Evolutionary conservation across 768 basidiomycete genomes (phyloP).

Genomic region (Tubosaeta sp.): DNA sequence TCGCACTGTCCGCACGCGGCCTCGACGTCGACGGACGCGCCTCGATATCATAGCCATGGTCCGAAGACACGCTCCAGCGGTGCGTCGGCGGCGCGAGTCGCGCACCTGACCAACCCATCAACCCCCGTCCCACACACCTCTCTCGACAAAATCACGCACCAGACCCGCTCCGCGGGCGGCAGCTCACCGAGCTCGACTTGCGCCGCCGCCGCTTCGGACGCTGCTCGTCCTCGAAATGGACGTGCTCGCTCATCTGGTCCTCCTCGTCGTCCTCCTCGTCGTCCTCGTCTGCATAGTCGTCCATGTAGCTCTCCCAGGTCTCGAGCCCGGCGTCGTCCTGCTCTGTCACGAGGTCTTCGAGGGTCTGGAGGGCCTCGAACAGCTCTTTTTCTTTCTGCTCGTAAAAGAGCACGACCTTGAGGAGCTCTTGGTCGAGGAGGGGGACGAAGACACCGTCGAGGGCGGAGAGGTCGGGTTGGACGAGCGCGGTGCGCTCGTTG

Average conservation of each 20-base stretch:
- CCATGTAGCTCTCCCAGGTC: constrained; percentile 48
- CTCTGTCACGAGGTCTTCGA: constrained; percentile 53
- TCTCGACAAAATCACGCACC: constrained; percentile 8
- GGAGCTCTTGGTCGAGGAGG: constrained; percentile 75
- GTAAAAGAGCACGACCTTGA: constrained; percentile 81
- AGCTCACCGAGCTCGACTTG: constrained; percentile 29
- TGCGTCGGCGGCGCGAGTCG: constrained; percentile 6
- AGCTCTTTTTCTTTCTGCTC: constrained; percentile 71
- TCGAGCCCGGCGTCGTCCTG: constrained; percentile 60
- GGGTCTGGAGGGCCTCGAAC: constrained; percentile 49
- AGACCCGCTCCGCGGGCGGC: constrained; percentile 22
- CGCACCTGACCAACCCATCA: constrained; percentile 6
- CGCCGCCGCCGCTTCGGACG: constrained; percentile 33
- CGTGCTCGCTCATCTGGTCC: constrained; percentile 29
- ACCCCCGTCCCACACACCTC: background rate
- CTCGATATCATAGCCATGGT: constrained; percentile 35
- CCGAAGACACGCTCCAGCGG: constrained; percentile 48
- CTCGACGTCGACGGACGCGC: constrained; percentile 21
- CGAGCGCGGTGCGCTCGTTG: constrained; percentile 55
- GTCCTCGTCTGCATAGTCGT: constrained; percentile 46
- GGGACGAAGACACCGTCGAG: constrained; percentile 65
- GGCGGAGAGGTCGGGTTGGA: constrained; percentile 35
- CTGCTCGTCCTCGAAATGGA: constrained; percentile 25
- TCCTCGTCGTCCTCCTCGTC: constrained; percentile 61
- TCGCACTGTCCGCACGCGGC: constrained; percentile 18